Conservation (phyloP, 176 grass and related monocot genomes). For the Rhipidocladum racemiflorum region DNA sequence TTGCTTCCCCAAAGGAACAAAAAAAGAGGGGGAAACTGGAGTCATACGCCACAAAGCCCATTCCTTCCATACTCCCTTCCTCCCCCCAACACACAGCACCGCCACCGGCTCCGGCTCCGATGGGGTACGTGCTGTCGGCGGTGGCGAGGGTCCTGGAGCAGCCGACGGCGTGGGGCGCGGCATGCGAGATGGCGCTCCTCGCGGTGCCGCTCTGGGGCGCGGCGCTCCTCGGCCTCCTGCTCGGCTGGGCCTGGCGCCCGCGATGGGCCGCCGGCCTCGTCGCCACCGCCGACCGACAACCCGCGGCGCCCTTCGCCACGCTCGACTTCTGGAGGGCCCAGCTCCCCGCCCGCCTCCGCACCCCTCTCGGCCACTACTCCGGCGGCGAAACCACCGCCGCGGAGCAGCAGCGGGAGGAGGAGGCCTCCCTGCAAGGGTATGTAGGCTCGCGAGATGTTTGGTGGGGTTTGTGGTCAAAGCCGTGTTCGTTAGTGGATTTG, state of each 20-base stretch:
- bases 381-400: not conserved
- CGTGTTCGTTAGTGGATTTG: conserved; percentile 25
- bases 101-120: conserved; percentile 33
- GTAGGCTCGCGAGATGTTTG: not conserved
- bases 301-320: conserved; percentile 14
- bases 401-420: not conserved
- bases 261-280: conserved; percentile 65
- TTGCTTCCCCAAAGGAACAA: not conserved
- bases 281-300: conserved; percentile 5
- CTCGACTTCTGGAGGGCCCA: conserved; percentile 52
- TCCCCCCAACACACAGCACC: not conserved
- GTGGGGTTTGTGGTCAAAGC: conserved; percentile 23
- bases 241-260: conserved; percentile 92
- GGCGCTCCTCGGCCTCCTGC: conserved; percentile 68
- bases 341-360: conserved; percentile 50
- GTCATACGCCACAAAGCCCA: conserved; percentile 25
- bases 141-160: conserved; percentile 56
- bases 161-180: conserved; percentile 54
- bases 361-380: conserved; percentile 31
- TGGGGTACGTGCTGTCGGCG: conserved; percentile 73
- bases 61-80: conserved; percentile 3
- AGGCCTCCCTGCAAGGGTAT: conserved; percentile 38
- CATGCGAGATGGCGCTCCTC: conserved; percentile 68
- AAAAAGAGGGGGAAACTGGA: not conserved
- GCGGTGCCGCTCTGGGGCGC: conserved; percentile 77